Evolutionary conservation across 345 rosid species (phyloP).

Genomic region (Linum trigynum): DNA sequence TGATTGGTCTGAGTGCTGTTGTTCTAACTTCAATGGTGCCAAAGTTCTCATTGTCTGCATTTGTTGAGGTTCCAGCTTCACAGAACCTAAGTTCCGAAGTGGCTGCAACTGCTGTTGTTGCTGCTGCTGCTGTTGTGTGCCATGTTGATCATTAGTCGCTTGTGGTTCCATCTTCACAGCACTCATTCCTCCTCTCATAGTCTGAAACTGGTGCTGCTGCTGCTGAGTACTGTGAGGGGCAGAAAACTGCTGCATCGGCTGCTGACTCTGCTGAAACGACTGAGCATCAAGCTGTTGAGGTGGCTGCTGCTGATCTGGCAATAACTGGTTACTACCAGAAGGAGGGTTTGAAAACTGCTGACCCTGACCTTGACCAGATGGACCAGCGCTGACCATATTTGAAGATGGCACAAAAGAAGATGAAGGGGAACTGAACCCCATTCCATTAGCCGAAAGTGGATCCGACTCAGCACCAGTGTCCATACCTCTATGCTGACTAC

Average conservation of each 20-base stretch:
- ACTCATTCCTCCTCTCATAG: slow-evolving; percentile 1
- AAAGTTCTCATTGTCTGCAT: slow-evolving; percentile 1
- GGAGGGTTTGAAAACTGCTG: not conserved
- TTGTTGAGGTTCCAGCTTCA: slow-evolving; percentile 7
- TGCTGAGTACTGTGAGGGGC: slow-evolving; percentile 4
- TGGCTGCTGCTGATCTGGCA: slow-evolving; percentile 4
- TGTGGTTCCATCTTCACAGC: slow-evolving; percentile 6
- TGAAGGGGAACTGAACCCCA: not conserved
- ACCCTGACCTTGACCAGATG: not conserved
- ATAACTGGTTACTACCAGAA: not conserved
- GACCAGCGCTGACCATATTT: slow-evolving; percentile 1
- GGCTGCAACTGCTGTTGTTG: slow-evolving; percentile 2
- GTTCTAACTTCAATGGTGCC: slow-evolving; percentile 7
- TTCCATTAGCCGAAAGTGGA: not conserved
- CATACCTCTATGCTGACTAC: not conserved
- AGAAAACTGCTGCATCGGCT: slow-evolving; percentile 2
- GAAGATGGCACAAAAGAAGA: not conserved
- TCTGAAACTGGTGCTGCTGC: slow-evolving; percentile 2
- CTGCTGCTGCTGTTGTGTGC: not conserved
- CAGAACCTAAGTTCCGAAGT: not conserved
- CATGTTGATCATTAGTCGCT: not conserved
- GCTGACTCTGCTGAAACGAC: slow-evolving; percentile 1
- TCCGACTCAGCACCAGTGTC: slow-evolving; percentile 2
- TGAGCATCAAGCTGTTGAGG: not conserved
- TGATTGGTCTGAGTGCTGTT: slow-evolving; percentile 4